Percentiles rank a stretch among this genome's conserved stretches.
These are phyloP conservation scores for Ascochyta fabae DNA, from an alignment of 2,329 filamentous ascomycete species.

Conservation along the genomic window DNA sequence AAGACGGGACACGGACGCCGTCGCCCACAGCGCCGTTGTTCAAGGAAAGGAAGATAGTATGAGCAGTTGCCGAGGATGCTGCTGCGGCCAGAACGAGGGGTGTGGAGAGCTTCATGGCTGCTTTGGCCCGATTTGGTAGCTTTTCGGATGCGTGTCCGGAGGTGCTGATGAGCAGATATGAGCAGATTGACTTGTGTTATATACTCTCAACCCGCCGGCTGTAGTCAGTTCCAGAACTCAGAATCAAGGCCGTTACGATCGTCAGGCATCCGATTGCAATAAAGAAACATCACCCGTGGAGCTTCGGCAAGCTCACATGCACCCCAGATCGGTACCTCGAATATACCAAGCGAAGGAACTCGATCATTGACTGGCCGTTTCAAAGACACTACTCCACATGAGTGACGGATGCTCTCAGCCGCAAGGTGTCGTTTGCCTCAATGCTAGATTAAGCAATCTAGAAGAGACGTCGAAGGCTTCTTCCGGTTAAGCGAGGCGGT, in stretches of 20 bases:
- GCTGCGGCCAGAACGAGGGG: slow-evolving; percentile 34
- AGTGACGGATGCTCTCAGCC: slow-evolving; percentile 18
- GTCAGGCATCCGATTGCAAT: too few species aligned
- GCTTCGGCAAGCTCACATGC: background rate
- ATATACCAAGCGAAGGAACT: slow-evolving; percentile 2
- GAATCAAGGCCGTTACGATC: background rate
- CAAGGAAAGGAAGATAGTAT: slow-evolving; percentile 60
- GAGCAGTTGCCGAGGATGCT: slow-evolving; percentile 51
- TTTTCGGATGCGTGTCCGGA: background rate
- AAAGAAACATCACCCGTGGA: background rate
- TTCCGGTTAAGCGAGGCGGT: slow-evolving; percentile 26
- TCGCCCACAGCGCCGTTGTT: slow-evolving; percentile 57
- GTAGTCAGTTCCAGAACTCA: background rate
- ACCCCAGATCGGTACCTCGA: background rate
- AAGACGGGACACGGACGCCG: slow-evolving; percentile 58
- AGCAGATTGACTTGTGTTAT: background rate
- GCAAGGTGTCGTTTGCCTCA: slow-evolving; percentile 19
- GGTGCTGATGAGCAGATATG: background rate
- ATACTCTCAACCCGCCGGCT: slow-evolving; percentile 1
- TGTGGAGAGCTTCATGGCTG: slow-evolving; percentile 38
- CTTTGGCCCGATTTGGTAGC: background rate
- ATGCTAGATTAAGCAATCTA: slow-evolving; percentile 40
- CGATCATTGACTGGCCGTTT: background rate
- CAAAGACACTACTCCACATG: slow-evolving; percentile 6
- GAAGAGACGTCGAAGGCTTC: slow-evolving; percentile 25